These are phyloP conservation scores for Citrus sp. DNA, from an alignment of 345 rosid genomes.

Conservation along the genomic window DNA sequence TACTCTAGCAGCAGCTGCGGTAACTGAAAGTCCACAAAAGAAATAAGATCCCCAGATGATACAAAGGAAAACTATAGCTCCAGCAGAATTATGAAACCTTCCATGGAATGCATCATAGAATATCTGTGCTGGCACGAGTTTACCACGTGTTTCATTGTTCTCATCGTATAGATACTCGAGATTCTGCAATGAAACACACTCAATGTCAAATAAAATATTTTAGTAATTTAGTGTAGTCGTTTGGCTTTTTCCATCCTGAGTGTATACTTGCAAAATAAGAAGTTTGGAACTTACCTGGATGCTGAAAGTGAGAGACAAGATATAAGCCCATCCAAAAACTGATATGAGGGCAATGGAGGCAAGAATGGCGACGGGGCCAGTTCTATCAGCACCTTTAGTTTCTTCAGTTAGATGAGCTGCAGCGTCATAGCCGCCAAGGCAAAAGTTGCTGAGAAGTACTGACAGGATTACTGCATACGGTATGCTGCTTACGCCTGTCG, in stretches of 20 bases:
- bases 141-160: constrained; percentile 55
- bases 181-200: constrained; percentile 31
- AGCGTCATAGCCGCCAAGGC: constrained; percentile 53
- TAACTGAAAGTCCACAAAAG: constrained; percentile 67
- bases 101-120: constrained; percentile 65
- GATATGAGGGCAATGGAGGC: constrained; percentile 56
- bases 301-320: constrained; percentile 62
- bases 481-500: constrained; percentile 53
- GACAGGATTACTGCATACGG: constrained; percentile 53
- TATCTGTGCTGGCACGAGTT: constrained; percentile 57
- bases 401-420: constrained; percentile 74
- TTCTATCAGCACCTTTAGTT: constrained; percentile 60
- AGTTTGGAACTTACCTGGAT: constrained; percentile 34
- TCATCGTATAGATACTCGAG: constrained; percentile 41
- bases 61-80: constrained; percentile 49
- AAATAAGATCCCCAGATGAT: constrained; percentile 64
- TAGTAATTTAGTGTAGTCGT: too few relatives aligned
- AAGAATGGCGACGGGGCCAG: constrained; percentile 63
- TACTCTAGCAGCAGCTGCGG: constrained; percentile 64
- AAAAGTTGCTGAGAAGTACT: constrained; percentile 56
- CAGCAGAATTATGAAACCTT: constrained; percentile 46
- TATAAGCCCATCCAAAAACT: constrained; percentile 58
- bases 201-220: background rate
- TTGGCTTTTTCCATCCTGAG: too few relatives aligned
- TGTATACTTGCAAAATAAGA: background rate